These are phyloP conservation scores for Irpex sp. DNA, from an alignment of 1,284 basidiomycete genomes.

Conservation along the genomic window DNA sequence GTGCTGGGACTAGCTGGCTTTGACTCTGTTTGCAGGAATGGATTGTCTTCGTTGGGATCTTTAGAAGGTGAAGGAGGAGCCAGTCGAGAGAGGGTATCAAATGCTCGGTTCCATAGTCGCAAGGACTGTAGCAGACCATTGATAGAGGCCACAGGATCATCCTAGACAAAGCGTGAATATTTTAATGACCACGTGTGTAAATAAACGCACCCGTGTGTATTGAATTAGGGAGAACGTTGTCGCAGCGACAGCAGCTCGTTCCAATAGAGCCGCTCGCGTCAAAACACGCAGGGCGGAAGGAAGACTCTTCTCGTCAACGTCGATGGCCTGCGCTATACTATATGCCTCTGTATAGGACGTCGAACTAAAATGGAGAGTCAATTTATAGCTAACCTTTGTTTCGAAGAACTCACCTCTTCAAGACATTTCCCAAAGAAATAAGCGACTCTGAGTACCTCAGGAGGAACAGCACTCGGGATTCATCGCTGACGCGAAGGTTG, in stretches of 20 bases:
- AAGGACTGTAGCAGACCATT: conserved; percentile 67
- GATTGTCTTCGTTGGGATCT: conserved; percentile 42
- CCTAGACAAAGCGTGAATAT: conserved; percentile 37
- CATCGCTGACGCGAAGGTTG: conserved; percentile 39
- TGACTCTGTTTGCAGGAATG: conserved; percentile 37
- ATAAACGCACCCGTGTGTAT: conserved; percentile 53
- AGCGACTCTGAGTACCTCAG: conserved; percentile 67
- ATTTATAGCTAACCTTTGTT: neutral
- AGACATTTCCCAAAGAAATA: conserved; percentile 56
- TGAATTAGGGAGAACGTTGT: conserved; percentile 67
- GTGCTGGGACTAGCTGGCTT: conserved; percentile 4
- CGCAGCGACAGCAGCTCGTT: conserved; percentile 71
- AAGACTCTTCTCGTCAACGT: conserved; percentile 43
- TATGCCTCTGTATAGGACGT: conserved; percentile 58
- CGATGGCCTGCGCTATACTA: conserved; percentile 37
- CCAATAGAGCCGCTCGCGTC: conserved; percentile 53
- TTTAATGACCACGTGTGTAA: neutral
- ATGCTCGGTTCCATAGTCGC: conserved; percentile 77
- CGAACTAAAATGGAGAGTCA: conserved; percentile 35
- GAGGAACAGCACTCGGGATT: conserved; percentile 51
- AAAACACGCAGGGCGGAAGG: conserved; percentile 56
- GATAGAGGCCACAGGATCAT: conserved; percentile 60
- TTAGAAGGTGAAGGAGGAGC: conserved; percentile 32
- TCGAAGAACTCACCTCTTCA: conserved; percentile 49
- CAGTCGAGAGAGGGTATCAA: conserved; percentile 67